Percentiles rank a stretch among this genome's conserved stretches.
Evolutionary conservation across 108 stramenopile species (phyloP).

Genomic region (Phaeodactylum tricornutum): DNA sequence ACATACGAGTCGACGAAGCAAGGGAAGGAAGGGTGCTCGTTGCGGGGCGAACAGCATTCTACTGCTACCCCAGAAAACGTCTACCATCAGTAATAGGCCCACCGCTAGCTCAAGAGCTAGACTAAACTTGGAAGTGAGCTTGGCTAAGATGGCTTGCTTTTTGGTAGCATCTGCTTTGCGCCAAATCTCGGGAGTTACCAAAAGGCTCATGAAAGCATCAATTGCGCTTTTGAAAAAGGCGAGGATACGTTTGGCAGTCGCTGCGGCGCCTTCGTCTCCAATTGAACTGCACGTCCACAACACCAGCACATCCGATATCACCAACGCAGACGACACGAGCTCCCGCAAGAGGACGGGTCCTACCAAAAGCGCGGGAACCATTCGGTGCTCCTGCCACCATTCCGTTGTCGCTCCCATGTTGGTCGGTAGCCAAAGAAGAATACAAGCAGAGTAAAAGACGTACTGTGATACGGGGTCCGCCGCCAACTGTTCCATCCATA

Average conservation of each 20-base stretch:
- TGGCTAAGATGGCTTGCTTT: conserved; percentile 60
- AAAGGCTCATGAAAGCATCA: conserved; percentile 62
- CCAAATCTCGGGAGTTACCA: conserved; percentile 49
- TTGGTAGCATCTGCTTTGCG: conserved; percentile 43
- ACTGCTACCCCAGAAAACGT: conserved; percentile 31
- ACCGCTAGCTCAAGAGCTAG: conserved; percentile 46
- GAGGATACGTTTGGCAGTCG: conserved; percentile 7
- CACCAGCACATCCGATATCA: conserved; percentile 57
- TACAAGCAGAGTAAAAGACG: conserved; percentile 59
- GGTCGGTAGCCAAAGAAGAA: conserved; percentile 57
- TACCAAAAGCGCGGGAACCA: conserved; percentile 22
- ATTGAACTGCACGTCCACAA: conserved; percentile 25
- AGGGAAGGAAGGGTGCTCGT: not conserved
- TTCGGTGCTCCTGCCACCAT: conserved; percentile 39
- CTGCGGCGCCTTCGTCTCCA: conserved; percentile 9
- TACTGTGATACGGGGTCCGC: conserved; percentile 74
- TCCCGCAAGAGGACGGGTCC: conserved; percentile 67
- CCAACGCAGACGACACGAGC: conserved; percentile 42
- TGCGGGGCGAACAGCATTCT: not conserved
- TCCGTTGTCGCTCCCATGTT: not conserved
- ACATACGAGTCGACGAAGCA: conserved; percentile 23
- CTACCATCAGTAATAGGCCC: conserved; percentile 38
- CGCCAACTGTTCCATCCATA: conserved; percentile 47
- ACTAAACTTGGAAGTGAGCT: conserved; percentile 43
- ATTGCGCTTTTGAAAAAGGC: conserved; percentile 17